Evolutionary conservation across 345 rosid genomes (phyloP).

Genomic region (Gossypium raimondii): DNA sequence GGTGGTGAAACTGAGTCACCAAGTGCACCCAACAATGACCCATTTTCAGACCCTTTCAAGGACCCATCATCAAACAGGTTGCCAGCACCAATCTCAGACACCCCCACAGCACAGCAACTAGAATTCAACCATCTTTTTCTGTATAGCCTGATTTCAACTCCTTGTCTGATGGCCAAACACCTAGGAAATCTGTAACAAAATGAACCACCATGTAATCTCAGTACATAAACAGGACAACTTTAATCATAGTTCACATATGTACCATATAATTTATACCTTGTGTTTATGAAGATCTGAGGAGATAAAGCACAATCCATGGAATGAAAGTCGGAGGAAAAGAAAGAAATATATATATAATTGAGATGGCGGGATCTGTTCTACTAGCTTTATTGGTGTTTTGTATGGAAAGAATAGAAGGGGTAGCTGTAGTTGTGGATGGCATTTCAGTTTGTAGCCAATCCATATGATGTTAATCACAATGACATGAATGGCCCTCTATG

Average conservation of each 20-base stretch:
- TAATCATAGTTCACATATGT: neutral
- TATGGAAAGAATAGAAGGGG: conserved; percentile 19
- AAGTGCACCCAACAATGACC: conserved; percentile 20
- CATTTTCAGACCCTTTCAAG: conserved; percentile 20
- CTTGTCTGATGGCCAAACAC: conserved; percentile 23
- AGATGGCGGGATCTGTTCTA: conserved; percentile 5
- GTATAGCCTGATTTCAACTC: conserved; percentile 19
- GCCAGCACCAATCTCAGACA: conserved; percentile 35
- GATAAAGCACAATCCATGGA: conserved; percentile 45
- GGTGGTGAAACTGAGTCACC: conserved; percentile 37
- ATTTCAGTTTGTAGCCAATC: conserved; percentile 13
- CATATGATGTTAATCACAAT: conserved; percentile 1
- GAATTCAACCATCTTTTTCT: conserved; percentile 34
- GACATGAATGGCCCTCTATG: conserved; percentile 1
- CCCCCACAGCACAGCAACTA: conserved; percentile 32
- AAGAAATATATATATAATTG: neutral
- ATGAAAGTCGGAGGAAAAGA: neutral
- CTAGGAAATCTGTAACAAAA: conserved; percentile 35
- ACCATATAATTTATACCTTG: conserved; percentile 26
- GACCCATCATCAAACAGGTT: conserved; percentile 42
- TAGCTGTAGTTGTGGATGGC: conserved; percentile 36
- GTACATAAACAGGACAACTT: neutral
- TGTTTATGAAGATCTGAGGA: conserved; percentile 29
- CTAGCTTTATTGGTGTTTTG: neutral
- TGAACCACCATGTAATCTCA: neutral